Base-by-base conservation (phyloP, 1,284 basidiomycete genomes). In the Cutaneotrichosporon cutaneum region DNA sequence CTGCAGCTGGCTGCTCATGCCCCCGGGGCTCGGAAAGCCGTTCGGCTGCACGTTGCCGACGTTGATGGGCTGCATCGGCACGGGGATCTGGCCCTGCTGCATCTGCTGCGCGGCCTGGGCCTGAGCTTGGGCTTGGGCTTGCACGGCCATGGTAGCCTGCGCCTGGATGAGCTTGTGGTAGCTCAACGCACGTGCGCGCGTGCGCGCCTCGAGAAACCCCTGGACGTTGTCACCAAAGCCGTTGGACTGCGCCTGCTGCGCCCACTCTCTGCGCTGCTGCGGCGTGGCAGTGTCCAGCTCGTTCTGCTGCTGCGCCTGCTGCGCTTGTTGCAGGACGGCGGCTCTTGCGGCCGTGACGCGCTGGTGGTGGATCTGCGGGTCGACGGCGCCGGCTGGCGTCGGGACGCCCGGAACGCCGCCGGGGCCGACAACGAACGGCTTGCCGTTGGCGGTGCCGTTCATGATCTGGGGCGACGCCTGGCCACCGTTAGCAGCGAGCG, bases 191-290 rank as follows among this genome's bases (percentile, higher is more conserved):
- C 56, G 62, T 24, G 64, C 64, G 27, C 66, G 68, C 45, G 68
- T 70, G 48, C 68, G 60, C 10, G 64, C 62, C 11, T 73, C 71
- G 21, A 75, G 54, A 58, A 65, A 75, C 8, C 52, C 69, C 33
- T 70, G 68, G 45, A 73, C 52, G 56, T 76, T 72, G 52, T 64
- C 64, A 11, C 68, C 71, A 52, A 67, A 72, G 11, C 72, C 74
- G 42, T 67, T 65, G 32, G 58, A 50, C 51, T 62, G 54, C 3
- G 71, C 67, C 1, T 64, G 30, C 16, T 58, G 57, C 5, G 55
- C 50, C 2, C 70, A 47, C 48, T 73, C 70, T 33, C 61, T 62
- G 18, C 64, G 64, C 58, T 66, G 70, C 56, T 72, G 68, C 24
- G 70, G 58, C 0, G 62, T 66, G 44, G 60, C 53, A 11, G 36